Evolutionary conservation across 495 filamentous ascomycete species (phyloP).

Genomic region (Aspergillus panamensis): DNA sequence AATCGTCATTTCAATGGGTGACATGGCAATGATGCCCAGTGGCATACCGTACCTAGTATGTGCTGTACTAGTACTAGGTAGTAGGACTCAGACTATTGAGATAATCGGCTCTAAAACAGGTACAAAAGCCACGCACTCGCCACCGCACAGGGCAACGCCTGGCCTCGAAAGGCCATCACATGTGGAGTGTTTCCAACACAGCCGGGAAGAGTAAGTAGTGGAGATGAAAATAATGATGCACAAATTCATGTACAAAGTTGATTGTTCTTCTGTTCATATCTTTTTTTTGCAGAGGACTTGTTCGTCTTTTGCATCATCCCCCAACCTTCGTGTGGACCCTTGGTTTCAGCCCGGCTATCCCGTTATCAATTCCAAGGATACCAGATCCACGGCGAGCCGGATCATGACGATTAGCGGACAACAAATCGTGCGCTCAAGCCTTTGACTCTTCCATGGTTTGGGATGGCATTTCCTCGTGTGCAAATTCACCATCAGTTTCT

Average conservation of each 20-base stretch:
- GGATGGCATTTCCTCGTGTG: background rate
- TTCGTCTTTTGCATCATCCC: background rate
- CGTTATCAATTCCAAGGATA: conserved; percentile 17
- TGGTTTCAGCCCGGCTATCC: conserved; percentile 16
- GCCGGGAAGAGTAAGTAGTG: background rate
- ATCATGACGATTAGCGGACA: background rate
- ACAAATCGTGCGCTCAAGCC: conserved; percentile 1
- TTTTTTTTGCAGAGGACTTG: background rate
- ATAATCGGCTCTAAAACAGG: background rate
- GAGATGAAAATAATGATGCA: conserved; percentile 1
- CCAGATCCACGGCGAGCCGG: conserved; percentile 8
- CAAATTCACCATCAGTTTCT: background rate
- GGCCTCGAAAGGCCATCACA: conserved; percentile 10
- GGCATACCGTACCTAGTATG: too few relatives aligned
- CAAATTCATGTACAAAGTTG: conserved; percentile 12
- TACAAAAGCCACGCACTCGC: conserved; percentile 14
- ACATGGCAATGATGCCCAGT: background rate
- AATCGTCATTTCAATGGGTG: background rate
- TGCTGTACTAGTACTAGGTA: background rate
- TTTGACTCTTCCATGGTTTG: conserved; percentile 1
- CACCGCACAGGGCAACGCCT: conserved; percentile 23
- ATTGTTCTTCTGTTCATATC: background rate
- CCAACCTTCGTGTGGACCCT: conserved; percentile 7
- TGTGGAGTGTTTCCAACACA: conserved; percentile 9
- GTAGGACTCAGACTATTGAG: background rate